Base-by-base conservation (phyloP, 2,329 filamentous ascomycete genomes). In the Penicillium carneum region DNA sequence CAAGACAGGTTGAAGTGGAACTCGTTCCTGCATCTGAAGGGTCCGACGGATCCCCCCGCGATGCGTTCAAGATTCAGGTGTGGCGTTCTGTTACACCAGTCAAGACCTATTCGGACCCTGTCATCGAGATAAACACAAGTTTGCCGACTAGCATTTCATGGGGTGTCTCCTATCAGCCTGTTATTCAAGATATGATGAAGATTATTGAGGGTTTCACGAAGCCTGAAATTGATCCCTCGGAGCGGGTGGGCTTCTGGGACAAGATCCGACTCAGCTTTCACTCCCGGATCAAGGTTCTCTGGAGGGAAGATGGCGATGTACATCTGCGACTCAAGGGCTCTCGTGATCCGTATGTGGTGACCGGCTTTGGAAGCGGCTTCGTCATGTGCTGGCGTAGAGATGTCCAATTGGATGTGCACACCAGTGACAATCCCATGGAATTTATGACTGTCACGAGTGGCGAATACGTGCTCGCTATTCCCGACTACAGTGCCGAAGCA, bases 101-200 rank as follows among this genome's bases (percentile, higher is more conserved):
- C 65, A 99, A 99, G 79, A 96, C 93, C 0, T 99, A 95, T 74
- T 97, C 95, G 0, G 90, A 98, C 72, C 93, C 97, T 77, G 87
- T 86, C 36, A 84, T 99, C 70, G 91, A 97, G 65, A 93, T 99
- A 76, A 97, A 98, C 76, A 97, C 94, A 2, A 90, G 89, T 56
- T 87, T 94, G 61, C 92, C 96, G 1, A 99, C 95, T 0, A 88
- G 91, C 46, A 94, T 99, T 55, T 97, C 94, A 0, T 99, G 95
- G 96, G 93, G 93, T 8, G 93, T 95, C 47, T 97, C 93, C 2
- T 99, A 98, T 72, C 96, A 99, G 73, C 95, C 96, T 31, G 94
- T 94, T 1, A 94, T 99, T 50, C 95, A 99, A 76, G 96, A 99
- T 73, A 97, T 98, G 90, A 99, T 99, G 95, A 97, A 98, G 86